Evolutionary conservation across 2,329 filamentous ascomycete genomes (phyloP).

Genomic region (Lecanicillium sp.): DNA sequence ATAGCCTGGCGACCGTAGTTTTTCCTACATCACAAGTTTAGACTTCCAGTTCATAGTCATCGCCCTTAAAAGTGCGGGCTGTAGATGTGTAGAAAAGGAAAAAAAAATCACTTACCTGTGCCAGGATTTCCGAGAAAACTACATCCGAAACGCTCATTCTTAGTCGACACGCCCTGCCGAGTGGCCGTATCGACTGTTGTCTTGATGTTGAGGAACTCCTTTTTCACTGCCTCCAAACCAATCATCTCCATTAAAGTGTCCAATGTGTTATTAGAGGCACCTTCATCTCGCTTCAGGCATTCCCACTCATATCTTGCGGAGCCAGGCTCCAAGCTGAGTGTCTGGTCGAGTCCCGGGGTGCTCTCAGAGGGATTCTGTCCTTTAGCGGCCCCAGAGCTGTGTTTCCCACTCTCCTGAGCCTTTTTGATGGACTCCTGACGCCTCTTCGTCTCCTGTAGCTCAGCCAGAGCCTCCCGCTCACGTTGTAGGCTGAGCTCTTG

Average conservation of each 20-base stretch:
- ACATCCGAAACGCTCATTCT: slow-evolving; percentile 54
- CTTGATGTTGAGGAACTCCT: slow-evolving; percentile 57
- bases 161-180: slow-evolving; percentile 50
- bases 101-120: slow-evolving; percentile 45
- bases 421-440: slow-evolving; percentile 15
- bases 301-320: slow-evolving; percentile 53
- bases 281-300: slow-evolving; percentile 48
- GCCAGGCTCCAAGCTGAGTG: neutral
- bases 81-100: neutral
- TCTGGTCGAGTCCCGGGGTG: neutral
- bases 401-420: slow-evolving; percentile 14
- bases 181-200: slow-evolving; percentile 52
- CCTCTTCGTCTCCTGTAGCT: slow-evolving; percentile 28
- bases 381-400: neutral
- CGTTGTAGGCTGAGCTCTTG: slow-evolving; percentile 39
- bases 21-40: slow-evolving; percentile 38
- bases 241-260: slow-evolving; percentile 65
- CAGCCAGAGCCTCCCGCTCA: slow-evolving; percentile 39
- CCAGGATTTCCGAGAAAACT: slow-evolving; percentile 68
- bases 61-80: neutral
- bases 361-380: neutral
- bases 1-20: slow-evolving; percentile 69
- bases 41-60: neutral
- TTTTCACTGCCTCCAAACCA: slow-evolving; percentile 64
- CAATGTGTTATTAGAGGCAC: slow-evolving; percentile 45